These are phyloP conservation scores for Leccinum boreale DNA, from an alignment of 768 basidiomycete species.

Conservation along the genomic window DNA sequence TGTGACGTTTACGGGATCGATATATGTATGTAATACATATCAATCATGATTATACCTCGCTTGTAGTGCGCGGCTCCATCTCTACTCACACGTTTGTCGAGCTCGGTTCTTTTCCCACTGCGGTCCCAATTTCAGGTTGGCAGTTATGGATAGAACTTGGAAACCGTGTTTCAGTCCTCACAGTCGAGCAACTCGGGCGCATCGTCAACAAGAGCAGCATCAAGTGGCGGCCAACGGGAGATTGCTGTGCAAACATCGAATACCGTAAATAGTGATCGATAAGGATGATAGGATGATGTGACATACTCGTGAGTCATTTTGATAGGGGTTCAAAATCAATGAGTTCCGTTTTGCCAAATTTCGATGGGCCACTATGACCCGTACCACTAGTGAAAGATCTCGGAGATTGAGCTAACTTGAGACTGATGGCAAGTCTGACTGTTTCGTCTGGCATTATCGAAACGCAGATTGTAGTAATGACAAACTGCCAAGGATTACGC, in stretches of 20 bases:
- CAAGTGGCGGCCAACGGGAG: not conserved
- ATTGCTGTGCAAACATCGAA: not conserved
- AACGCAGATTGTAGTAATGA: not conserved
- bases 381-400: not conserved
- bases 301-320: not conserved
- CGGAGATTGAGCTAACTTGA: not conserved
- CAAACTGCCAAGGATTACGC: not conserved
- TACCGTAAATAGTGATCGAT: not conserved
- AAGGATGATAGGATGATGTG: slow-evolving; percentile 1
- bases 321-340: not conserved
- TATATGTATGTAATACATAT: not conserved
- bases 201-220: not conserved
- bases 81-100: slow-evolving; percentile 16
- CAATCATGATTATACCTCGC: not conserved
- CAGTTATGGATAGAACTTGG: not conserved
- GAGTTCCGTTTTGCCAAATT: no score
- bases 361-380: not conserved
- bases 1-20: not conserved
- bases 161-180: slow-evolving; percentile 5
- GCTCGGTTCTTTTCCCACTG: slow-evolving; percentile 10
- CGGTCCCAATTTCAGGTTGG: not conserved
- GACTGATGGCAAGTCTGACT: not conserved
- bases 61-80: not conserved
- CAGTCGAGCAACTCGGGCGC: not conserved
- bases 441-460: not conserved